Evolutionary conservation across 768 basidiomycete species (phyloP), one percentile per base, ranked within the genome.

Genomic region (Bullera alba): DNA sequence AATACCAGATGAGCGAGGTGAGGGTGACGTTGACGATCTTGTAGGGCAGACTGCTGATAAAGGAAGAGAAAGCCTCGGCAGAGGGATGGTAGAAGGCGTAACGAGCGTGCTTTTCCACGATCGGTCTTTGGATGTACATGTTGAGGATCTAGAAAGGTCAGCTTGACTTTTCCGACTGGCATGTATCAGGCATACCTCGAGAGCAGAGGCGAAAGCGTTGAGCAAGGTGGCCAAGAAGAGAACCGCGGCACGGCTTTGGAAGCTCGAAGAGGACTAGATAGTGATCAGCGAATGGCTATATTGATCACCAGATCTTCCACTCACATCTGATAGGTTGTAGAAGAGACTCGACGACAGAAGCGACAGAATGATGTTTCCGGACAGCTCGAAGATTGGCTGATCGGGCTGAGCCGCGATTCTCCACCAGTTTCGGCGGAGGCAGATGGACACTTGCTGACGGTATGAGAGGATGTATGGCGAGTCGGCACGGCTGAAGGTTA

Each of bases 201-300:
- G 42, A 28, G 68, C 68, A 41, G 74, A 72, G 23, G 69, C 68
- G 53, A 77, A 76, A 17, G 76, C 75, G 39, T 81, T 82, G 0
- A 81, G 79, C 38, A 90, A 70, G 51, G 86, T 70, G 15, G 81
- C 81, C 30, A 78, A 67, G 58, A 71, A 70, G 22, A 67, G 46
- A 34, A 61, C 26, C 23, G 57, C 46, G 8, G 65, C 70, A 35
- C 63, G 53, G n/a, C 51, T 53, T 47, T 60, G 65, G 48, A 72
- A 70, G 48, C 60, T 63, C 14, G 37, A 48, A 19, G 70, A 67
- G 10, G 48, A 56, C n/a, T 51, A 50, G n/a, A n/a, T n/a, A n/a
- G n/a, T n/a, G n/a, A n/a, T n/a, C n/a, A n/a, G n/a, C n/a, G n/a
- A n/a, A n/a, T n/a, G n/a, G n/a, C n/a, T n/a, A n/a, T n/a, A n/a